Conservation (phyloP, 2,329 filamentous ascomycete species). For the Epichloe gansuensis region DNA sequence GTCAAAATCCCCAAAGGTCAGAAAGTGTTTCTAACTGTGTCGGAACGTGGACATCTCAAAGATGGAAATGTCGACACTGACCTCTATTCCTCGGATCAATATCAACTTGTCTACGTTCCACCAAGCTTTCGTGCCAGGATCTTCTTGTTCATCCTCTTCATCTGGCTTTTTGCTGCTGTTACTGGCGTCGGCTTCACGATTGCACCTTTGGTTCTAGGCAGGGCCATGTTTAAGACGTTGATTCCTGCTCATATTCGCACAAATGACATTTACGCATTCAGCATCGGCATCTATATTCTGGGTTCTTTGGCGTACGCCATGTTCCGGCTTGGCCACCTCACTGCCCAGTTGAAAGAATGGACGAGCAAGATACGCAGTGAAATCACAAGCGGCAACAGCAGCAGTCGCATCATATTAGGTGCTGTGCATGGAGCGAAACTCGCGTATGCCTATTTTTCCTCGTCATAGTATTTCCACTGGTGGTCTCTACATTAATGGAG, state of each 20-base stretch:
- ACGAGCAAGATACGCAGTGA: conserved; percentile 11
- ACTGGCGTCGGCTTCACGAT: conserved; percentile 81
- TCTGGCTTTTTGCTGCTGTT: conserved; percentile 86
- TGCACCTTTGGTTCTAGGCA: conserved; percentile 73
- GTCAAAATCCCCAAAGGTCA: conserved; percentile 83
- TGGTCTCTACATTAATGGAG: conserved; percentile 71
- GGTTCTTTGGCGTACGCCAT: conserved; percentile 53
- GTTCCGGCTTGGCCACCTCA: conserved; percentile 36
- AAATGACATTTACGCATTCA: conserved; percentile 96
- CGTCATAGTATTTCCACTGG: conserved; percentile 65
- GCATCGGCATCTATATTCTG: conserved; percentile 73
- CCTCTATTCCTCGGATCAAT: conserved; percentile 46
- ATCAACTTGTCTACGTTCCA: conserved; percentile 67
- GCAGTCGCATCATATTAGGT: conserved; percentile 16
- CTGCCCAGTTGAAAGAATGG: conserved; percentile 21
- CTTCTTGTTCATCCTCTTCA: conserved; percentile 72
- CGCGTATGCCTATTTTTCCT: conserved; percentile 67
- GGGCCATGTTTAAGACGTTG: conserved; percentile 60
- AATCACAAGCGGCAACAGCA: conserved; percentile 11
- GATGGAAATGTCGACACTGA: conserved; percentile 41
- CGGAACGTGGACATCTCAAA: conserved; percentile 50
- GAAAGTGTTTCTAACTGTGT: conserved; percentile 65
- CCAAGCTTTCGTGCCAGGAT: conserved; percentile 73
- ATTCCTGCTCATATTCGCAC: conserved; percentile 62
- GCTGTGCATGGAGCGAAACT: conserved; percentile 33